phyloP scores from a whole-genome alignment of 805 yeast genomes.

The Dipodascus albidus region DNA sequence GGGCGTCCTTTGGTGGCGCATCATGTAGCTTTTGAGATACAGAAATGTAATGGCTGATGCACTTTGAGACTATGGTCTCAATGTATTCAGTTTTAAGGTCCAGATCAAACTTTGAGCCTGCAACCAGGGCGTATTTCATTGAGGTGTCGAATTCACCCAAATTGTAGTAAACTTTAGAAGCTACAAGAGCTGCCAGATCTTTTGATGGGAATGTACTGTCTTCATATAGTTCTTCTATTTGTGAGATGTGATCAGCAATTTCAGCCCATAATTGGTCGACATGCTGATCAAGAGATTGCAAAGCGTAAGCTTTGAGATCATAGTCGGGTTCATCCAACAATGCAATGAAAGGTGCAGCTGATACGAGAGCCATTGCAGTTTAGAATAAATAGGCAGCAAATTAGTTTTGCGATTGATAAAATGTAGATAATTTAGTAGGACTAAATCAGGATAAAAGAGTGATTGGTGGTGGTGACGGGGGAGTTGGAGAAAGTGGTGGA shows the following conservation, averaged over 20 bases:
- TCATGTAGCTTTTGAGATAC: slow-evolving; percentile 44
- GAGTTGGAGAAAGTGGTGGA: background rate
- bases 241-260: slow-evolving; percentile 79
- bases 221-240: slow-evolving; percentile 86
- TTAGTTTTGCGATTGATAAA: background rate
- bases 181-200: slow-evolving; percentile 78
- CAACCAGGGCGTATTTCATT: slow-evolving; percentile 76
- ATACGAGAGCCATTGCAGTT: slow-evolving; percentile 46
- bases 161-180: slow-evolving; percentile 83
- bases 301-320: slow-evolving; percentile 70
- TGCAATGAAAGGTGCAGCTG: slow-evolving; percentile 90
- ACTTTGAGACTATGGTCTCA: slow-evolving; percentile 88
- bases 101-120: slow-evolving; percentile 70
- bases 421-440: background rate
- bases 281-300: slow-evolving; percentile 63
- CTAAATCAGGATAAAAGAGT: background rate
- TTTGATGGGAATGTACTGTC: slow-evolving; percentile 68
- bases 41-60: slow-evolving; percentile 71
- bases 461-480: background rate
- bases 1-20: slow-evolving; percentile 21
- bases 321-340: slow-evolving; percentile 74
- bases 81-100: slow-evolving; percentile 72
- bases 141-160: slow-evolving; percentile 89
- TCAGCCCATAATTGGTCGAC: slow-evolving; percentile 97
- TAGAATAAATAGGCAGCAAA: background rate